Evolutionary conservation across 129 eudicot genomes (phyloP).

Genomic region (Erigeron canadensis): DNA sequence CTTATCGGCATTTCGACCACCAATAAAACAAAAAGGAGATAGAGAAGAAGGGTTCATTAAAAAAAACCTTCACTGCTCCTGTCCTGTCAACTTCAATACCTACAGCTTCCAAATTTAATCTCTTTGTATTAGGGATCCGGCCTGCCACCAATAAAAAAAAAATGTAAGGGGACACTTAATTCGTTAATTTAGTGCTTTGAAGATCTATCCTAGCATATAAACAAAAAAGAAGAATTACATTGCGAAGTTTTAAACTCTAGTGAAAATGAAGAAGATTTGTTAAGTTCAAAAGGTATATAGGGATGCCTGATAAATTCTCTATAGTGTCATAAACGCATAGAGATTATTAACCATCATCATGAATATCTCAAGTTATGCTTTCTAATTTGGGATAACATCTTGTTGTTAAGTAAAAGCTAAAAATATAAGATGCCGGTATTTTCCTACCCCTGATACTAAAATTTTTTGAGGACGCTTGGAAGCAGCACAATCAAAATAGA

Average conservation of each 20-base stretch:
- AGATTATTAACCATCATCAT: not conserved
- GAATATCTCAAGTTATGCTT: not conserved
- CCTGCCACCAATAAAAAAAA: constrained; percentile 50
- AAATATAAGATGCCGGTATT: not conserved
- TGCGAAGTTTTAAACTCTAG: constrained; percentile 2
- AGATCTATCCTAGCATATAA: constrained; percentile 1
- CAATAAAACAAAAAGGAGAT: not conserved
- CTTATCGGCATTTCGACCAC: constrained; percentile 3
- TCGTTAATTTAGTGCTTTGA: not conserved
- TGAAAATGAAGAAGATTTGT: not conserved
- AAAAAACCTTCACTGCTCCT: constrained; percentile 80
- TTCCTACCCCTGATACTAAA: constrained; percentile 10
- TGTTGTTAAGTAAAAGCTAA: not conserved
- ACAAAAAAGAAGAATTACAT: constrained; percentile 13
- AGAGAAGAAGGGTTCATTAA: constrained; percentile 6
- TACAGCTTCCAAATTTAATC: constrained; percentile 82
- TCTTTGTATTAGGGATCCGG: constrained; percentile 74
- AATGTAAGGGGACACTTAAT: not conserved
- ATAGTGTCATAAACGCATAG: not conserved
- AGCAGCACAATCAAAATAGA: constrained; percentile 13
- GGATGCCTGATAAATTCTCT: not conserved
- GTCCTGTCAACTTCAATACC: constrained; percentile 76
- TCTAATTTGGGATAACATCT: not conserved
- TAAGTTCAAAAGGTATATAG: not conserved
- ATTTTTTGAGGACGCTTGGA: constrained; percentile 4